Evolutionary conservation across 2,329 filamentous ascomycete species (phyloP).

Genomic region (Hortaea sp.): DNA sequence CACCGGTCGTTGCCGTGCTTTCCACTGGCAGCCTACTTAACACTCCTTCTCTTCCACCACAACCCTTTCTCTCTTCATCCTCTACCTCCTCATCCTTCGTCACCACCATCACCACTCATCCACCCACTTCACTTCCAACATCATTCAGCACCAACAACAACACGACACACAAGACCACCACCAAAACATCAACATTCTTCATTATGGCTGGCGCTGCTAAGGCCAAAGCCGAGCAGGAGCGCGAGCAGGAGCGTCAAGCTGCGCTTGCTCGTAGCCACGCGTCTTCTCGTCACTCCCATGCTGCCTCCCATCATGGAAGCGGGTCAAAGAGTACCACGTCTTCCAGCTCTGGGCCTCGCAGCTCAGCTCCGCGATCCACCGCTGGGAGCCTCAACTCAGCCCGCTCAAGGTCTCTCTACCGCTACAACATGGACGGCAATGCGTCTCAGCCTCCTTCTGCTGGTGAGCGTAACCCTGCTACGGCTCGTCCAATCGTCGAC

Average conservation of each 20-base stretch:
- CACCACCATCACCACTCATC: neutral
- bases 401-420: neutral
- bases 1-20: neutral
- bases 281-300: too few species aligned
- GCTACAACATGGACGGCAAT: conserved; percentile 7
- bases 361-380: conserved; percentile 11
- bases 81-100: too few species aligned
- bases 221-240: neutral
- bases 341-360: conserved; percentile 5
- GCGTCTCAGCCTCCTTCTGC: neutral
- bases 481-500: conserved; percentile 1
- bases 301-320: too few species aligned
- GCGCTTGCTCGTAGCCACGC: too few species aligned
- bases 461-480: conserved; percentile 4
- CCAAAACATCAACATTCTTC: neutral
- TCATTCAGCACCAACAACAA: neutral
- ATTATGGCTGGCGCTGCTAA: neutral
- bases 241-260: neutral
- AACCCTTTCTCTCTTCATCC: too few species aligned
- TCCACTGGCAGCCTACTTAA: too few species aligned
- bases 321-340: conserved; percentile 7
- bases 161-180: neutral
- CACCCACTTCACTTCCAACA: neutral
- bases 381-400: conserved; percentile 10
- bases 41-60: too few species aligned